Evolutionary conservation across 441 rosid species (phyloP).

Genomic region (Omphalea diandra): DNA sequence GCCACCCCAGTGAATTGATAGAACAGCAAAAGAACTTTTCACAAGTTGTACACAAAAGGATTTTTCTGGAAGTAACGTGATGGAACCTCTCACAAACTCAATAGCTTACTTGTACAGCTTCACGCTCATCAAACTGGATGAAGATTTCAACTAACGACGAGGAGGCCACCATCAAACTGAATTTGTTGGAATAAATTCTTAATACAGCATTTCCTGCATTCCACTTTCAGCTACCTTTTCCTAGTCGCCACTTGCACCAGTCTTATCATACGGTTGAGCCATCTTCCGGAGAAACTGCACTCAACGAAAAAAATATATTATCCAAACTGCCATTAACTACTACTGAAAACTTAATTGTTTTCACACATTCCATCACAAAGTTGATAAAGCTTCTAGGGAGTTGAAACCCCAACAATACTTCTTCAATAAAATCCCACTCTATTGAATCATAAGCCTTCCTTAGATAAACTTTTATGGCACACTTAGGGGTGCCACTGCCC

Average conservation of each 20-base stretch:
- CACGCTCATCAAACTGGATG: not conserved
- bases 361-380: no score
- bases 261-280: slow-evolving; percentile 95
- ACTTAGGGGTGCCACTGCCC: no score
- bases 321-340: no score
- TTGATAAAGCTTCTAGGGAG: no score
- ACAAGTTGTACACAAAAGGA: no score
- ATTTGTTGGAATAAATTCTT: not conserved
- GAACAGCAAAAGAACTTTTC: no score
- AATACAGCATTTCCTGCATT: slow-evolving; percentile 44
- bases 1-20: not conserved
- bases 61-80: not conserved
- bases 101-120: not conserved
- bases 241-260: slow-evolving; percentile 61
- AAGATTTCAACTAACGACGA: not conserved
- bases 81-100: not conserved
- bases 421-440: no score
- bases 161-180: not conserved
- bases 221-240: slow-evolving; percentile 70
- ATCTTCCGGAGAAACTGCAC: slow-evolving; percentile 85
- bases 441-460: no score
- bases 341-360: no score
- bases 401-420: no score
- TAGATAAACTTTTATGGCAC: no score
- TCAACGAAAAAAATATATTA: no score